Evolutionary conservation across 2,329 filamentous ascomycete genomes (phyloP).

Genomic region (Metarhizium anisopliae): DNA sequence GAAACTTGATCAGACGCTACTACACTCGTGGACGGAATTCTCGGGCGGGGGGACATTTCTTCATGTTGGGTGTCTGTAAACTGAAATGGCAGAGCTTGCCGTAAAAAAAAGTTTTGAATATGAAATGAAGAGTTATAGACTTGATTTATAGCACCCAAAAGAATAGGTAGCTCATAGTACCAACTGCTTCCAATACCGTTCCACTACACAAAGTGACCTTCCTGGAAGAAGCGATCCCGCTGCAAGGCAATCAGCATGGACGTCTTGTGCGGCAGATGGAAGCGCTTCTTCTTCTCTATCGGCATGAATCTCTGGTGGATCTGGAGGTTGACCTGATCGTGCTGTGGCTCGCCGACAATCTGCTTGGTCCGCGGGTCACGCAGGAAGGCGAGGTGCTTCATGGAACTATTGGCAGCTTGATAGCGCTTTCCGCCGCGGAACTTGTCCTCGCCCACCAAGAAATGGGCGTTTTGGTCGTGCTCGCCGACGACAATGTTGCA

Average conservation of each 20-base stretch:
- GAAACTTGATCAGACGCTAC: too few relatives aligned
- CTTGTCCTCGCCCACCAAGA: conserved; percentile 17
- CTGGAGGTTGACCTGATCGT: conserved; percentile 13
- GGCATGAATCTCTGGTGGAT: conserved; percentile 17
- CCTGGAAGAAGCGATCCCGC: conserved; percentile 19
- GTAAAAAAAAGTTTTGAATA: too few relatives aligned
- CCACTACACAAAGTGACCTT: conserved; percentile 13
- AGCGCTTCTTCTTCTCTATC: conserved; percentile 18
- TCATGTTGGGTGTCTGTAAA: too few relatives aligned
- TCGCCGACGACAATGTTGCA: conserved; percentile 18
- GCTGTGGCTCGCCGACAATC: conserved; percentile 16
- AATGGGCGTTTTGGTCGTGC: conserved; percentile 19
- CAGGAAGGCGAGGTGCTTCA: conserved; percentile 19
- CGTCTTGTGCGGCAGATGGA: conserved; percentile 20
- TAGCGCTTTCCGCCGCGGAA: conserved; percentile 18
- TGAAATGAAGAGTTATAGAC: too few relatives aligned
- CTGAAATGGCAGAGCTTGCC: too few relatives aligned
- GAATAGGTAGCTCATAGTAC: too few relatives aligned
- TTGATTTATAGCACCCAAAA: too few relatives aligned
- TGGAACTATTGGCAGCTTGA: conserved; percentile 17
- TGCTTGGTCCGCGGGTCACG: conserved; percentile 18
- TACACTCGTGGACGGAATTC: too few relatives aligned
- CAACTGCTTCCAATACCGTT: too few relatives aligned
- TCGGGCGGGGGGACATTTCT: too few relatives aligned
- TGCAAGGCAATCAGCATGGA: conserved; percentile 17